Percentiles rank a stretch among this genome's conserved stretches.
Conservation (phyloP, 129 eudicot genomes). For the Apium graveolens region DNA sequence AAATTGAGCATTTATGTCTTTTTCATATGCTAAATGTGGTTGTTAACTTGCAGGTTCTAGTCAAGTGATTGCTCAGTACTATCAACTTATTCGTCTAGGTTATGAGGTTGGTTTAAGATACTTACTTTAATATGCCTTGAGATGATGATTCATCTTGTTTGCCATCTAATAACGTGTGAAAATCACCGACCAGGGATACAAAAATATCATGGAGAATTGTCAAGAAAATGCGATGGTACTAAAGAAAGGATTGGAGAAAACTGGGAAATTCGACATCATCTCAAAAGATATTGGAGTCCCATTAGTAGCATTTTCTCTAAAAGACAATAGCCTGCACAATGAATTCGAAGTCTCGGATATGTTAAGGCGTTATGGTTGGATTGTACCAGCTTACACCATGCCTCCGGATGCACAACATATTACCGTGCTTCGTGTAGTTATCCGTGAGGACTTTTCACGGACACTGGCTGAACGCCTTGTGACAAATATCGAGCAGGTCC, state of each 20-base stretch:
- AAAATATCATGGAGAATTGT: slow-evolving; percentile 65
- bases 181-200: slow-evolving; percentile 77
- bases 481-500: slow-evolving; percentile 47
- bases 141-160: no score
- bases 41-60: slow-evolving; percentile 57
- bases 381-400: slow-evolving; percentile 94
- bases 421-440: slow-evolving; percentile 69
- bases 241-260: slow-evolving; percentile 50
- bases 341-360: slow-evolving; percentile 80
- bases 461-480: slow-evolving; percentile 78
- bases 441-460: slow-evolving; percentile 76
- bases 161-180: background rate
- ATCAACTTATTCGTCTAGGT: slow-evolving; percentile 81
- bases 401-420: slow-evolving; percentile 71
- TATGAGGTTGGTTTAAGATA: slow-evolving; percentile 44
- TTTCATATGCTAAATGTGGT: background rate
- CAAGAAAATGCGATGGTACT: slow-evolving; percentile 60
- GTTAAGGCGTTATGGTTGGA: slow-evolving; percentile 86
- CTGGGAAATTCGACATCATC: slow-evolving; percentile 57
- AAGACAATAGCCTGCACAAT: slow-evolving; percentile 56
- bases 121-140: background rate
- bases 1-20: background rate
- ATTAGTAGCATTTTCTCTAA: slow-evolving; percentile 72
- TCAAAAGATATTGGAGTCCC: slow-evolving; percentile 77
- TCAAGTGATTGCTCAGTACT: slow-evolving; percentile 79